Conservation (phyloP, 768 basidiomycete genomes). For the Suillus ampliporus region DNA sequence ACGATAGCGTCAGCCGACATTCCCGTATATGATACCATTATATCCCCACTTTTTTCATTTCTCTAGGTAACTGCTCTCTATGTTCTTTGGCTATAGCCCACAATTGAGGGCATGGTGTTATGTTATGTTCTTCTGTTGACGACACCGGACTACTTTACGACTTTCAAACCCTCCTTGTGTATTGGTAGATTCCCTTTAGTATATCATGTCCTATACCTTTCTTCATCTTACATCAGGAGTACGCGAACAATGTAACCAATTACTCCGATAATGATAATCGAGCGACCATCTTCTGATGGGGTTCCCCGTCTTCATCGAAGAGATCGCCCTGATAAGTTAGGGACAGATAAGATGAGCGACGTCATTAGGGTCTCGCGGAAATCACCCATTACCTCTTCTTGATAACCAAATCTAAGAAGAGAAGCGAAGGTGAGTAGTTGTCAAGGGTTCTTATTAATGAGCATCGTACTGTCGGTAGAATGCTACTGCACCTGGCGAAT, state of each 20-base stretch:
- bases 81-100: constrained; percentile 38
- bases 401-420: constrained; percentile 66
- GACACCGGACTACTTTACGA: constrained; percentile 34
- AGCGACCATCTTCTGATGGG: constrained; percentile 84
- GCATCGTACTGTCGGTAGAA: constrained; percentile 77
- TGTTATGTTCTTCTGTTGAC: constrained; percentile 26
- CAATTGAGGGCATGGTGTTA: constrained; percentile 44
- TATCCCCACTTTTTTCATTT: constrained; percentile 21
- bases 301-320: constrained; percentile 85
- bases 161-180: constrained; percentile 43
- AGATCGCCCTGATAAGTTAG: constrained; percentile 58
- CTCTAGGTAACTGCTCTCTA: constrained; percentile 23
- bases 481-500: constrained; percentile 50
- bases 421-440: constrained; percentile 21
- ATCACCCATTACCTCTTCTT: constrained; percentile 57
- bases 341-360: constrained; percentile 17
- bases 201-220: constrained; percentile 40
- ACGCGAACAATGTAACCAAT: constrained; percentile 30
- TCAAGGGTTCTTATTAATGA: constrained; percentile 16
- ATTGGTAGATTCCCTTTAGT: constrained; percentile 45
- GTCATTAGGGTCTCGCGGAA: constrained; percentile 17
- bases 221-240: constrained; percentile 19
- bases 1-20: constrained; percentile 49
- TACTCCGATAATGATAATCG: constrained; percentile 50
- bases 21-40: constrained; percentile 37